These are phyloP conservation scores for Elongisporangium undulatum DNA, from an alignment of 352 stramenopile species.

Conservation along the genomic window DNA sequence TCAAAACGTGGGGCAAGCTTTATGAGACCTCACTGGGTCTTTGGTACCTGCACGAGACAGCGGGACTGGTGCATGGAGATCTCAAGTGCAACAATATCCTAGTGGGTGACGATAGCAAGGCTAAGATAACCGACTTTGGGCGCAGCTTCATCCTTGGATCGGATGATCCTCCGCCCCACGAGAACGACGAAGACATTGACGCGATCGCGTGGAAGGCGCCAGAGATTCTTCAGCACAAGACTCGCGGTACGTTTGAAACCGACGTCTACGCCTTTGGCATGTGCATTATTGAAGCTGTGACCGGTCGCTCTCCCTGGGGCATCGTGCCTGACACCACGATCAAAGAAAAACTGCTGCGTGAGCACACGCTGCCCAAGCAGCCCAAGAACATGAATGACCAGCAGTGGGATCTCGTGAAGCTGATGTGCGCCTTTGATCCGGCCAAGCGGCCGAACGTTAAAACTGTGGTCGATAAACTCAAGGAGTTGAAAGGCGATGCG, in stretches of 20 bases:
- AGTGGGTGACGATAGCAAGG: conserved; percentile 16
- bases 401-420: not conserved
- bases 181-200: conserved; percentile 4
- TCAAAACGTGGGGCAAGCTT: conserved; percentile 11
- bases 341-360: not conserved
- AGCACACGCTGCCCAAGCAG: not conserved
- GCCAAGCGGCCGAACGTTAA: not conserved
- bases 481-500: no score
- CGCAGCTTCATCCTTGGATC: conserved; percentile 14
- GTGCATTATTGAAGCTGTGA: not conserved
- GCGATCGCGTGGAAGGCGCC: conserved; percentile 19
- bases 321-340: not conserved
- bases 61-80: conserved; percentile 26
- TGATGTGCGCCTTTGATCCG: not conserved
- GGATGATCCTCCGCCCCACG: not conserved
- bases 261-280: not conserved
- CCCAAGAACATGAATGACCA: not conserved
- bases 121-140: conserved; percentile 21
- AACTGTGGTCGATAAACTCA: not conserved
- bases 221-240: conserved; percentile 8
- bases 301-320: not conserved
- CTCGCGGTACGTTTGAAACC: not conserved
- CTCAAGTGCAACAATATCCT: conserved; percentile 31
- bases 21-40: conserved; percentile 23
- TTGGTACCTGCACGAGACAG: conserved; percentile 22